Evolutionary conservation across 2,329 filamentous ascomycete species (phyloP).

Genomic region (Orbilia blumenaviensis): DNA sequence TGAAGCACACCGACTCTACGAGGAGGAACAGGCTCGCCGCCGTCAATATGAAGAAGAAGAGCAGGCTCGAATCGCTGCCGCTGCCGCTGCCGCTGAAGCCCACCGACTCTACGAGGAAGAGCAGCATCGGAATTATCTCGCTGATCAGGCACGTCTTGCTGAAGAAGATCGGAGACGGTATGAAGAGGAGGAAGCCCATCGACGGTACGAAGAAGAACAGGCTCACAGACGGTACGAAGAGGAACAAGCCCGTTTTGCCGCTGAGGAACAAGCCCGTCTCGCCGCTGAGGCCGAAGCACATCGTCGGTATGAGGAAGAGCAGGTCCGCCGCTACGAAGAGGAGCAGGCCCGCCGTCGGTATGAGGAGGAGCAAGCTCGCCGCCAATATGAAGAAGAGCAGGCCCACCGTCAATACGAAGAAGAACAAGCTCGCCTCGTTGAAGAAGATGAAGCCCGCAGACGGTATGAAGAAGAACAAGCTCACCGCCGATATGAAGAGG

Average conservation of each 20-base stretch:
- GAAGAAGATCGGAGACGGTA: conserved; percentile 14
- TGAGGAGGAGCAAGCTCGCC: neutral
- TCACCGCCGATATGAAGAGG: too few species aligned
- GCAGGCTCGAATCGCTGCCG: neutral
- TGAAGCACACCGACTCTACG: neutral
- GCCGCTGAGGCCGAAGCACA: conserved; percentile 15
- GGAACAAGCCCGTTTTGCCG: conserved; percentile 13
- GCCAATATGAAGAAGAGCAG: conserved; percentile 17
- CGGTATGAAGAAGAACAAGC: conserved; percentile 12
- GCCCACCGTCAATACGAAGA: neutral
- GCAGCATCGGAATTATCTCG: too few species aligned
- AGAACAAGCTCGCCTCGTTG: conserved; percentile 22
- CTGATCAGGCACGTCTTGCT: conserved; percentile 11
- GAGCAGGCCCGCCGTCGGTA: conserved; percentile 13
- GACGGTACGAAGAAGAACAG: neutral
- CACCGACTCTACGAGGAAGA: neutral
- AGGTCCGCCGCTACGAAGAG: conserved; percentile 7
- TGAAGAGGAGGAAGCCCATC: conserved; percentile 13
- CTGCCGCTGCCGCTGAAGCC: conserved; percentile 3
- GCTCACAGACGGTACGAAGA: neutral
- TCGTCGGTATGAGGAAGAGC: neutral
- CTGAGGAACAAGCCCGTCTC: neutral
- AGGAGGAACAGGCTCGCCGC: conserved; percentile 8
- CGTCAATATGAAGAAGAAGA: conserved; percentile 9
- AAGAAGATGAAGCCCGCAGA: conserved; percentile 7